phyloP scores from a whole-genome alignment of 2,329 filamentous ascomycete genomes.

The Boeremia exigua region DNA sequence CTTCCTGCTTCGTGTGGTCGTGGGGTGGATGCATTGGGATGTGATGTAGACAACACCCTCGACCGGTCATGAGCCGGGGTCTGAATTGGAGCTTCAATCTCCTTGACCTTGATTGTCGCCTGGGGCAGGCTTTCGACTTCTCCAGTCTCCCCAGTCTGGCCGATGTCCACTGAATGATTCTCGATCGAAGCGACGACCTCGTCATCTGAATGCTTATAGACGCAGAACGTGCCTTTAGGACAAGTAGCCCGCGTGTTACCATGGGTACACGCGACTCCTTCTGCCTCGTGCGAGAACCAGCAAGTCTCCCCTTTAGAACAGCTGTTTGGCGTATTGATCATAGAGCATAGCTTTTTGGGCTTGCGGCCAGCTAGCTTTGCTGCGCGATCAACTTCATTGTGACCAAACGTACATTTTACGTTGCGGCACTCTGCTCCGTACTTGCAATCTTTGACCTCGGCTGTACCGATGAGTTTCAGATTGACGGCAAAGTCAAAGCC shows the following conservation, averaged over 20 bases:
- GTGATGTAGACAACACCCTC: not conserved
- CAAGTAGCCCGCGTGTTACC: not conserved
- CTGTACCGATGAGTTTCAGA: not conserved
- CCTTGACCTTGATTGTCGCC: not conserved
- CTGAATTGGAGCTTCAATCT: not conserved
- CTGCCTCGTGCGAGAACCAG: conserved; percentile 3
- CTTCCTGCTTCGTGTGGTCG: not conserved
- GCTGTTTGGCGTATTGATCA: not conserved
- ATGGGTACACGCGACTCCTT: not conserved
- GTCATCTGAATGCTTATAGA: conserved; percentile 3
- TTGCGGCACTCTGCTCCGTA: not conserved
- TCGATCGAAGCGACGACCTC: not conserved
- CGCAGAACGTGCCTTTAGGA: not conserved
- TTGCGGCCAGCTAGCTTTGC: not conserved
- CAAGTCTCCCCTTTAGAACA: not conserved
- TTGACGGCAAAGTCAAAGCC: not conserved
- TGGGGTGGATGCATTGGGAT: not conserved
- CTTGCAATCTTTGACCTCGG: not conserved
- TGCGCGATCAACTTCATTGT: not conserved
- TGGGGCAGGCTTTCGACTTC: not conserved
- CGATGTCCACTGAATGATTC: not conserved
- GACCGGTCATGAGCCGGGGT: not conserved
- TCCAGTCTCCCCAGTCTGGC: not conserved
- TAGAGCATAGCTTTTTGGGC: not conserved
- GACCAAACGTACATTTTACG: not conserved